Evolutionary conservation across 2,329 filamentous ascomycete genomes (phyloP).

Genomic region (Akanthomyces lecanii): DNA sequence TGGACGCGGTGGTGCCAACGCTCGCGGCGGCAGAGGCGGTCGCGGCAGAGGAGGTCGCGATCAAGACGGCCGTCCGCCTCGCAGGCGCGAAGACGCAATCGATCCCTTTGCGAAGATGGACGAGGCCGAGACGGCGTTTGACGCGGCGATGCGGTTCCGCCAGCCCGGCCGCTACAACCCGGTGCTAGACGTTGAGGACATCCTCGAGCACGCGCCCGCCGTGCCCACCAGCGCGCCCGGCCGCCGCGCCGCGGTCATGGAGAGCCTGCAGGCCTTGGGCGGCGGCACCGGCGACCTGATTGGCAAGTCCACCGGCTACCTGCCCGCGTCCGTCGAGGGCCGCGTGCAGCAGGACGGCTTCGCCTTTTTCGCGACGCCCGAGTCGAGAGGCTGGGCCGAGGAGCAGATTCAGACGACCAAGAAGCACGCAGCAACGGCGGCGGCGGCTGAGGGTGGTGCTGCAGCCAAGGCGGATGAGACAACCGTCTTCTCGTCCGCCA

Average conservation of each 20-base stretch:
- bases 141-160: conserved; percentile 34
- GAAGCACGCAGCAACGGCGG: neutral
- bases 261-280: conserved; percentile 34
- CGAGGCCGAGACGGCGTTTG: conserved; percentile 32
- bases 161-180: conserved; percentile 30
- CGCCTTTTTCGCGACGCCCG: conserved; percentile 30
- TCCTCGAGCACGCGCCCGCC: conserved; percentile 30
- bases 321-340: conserved; percentile 28
- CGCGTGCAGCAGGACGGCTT: conserved; percentile 26
- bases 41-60: conserved; percentile 9
- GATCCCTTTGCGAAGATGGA: conserved; percentile 28
- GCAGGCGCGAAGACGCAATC: neutral
- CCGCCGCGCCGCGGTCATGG: conserved; percentile 31
- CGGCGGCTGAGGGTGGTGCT: neutral
- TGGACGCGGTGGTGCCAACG: neutral
- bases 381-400: conserved; percentile 29
- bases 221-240: conserved; percentile 27
- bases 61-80: too few relatives aligned
- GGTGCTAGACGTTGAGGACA: conserved; percentile 29
- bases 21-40: conserved; percentile 14
- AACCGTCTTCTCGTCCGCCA: conserved; percentile 30
- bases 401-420: conserved; percentile 24
- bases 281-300: conserved; percentile 30
- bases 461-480: conserved; percentile 19
- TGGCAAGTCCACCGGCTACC: conserved; percentile 29